Base-by-base conservation (phyloP, 139 green algal genomes). In the Coelastrella sp. region DNA sequence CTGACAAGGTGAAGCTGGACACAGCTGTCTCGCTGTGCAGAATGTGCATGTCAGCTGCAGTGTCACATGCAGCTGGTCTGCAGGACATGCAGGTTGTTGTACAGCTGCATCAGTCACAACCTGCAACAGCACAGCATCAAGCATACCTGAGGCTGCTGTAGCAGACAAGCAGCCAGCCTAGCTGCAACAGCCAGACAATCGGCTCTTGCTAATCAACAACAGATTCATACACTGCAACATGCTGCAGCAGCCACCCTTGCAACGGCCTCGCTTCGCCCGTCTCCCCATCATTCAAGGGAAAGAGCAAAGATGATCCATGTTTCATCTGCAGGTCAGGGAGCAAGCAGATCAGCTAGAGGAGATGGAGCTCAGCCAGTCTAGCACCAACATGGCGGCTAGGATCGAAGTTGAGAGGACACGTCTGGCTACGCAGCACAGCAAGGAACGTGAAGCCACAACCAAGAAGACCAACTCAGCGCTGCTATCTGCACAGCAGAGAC, bases 341-440 rank as follows among this genome's bases (percentile, higher is more conserved):
- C 76, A 86, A 64, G 86, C 86, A 23, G 86, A 86, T 54, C 58
- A 85, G 61, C 59, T 86, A 4, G 58, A 90, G 76, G 20, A 54
- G n/a, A 54, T 66, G 32, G 77, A 90, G 86, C 14, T 85, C n/a
- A 54, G 32, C 13, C 58, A 61, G 61, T 17, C n/a, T 20, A 54
- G 6, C 20, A 23, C 14, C 32, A 32, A 76, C 11, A 22, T 22
- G 47, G 76, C 22, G 11, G 77, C 11, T 10, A 81, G 73, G 61
- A 54, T 73, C 14, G 73, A 84, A 7, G 17, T 16, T 16, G 86
- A 90, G 11, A 56, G 65, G 22, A 61, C 59, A 13, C 64, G 74
- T n/a, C 22, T 86, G 77, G 64, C 61, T 7, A 59, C 76, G 20
- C 16, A 59, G 64, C 86, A 90, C 32, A 60, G 47, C 32, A 86